Base-by-base conservation (phyloP, 805 yeast genomes). In the Metschnikowia amazonensis region DNA sequence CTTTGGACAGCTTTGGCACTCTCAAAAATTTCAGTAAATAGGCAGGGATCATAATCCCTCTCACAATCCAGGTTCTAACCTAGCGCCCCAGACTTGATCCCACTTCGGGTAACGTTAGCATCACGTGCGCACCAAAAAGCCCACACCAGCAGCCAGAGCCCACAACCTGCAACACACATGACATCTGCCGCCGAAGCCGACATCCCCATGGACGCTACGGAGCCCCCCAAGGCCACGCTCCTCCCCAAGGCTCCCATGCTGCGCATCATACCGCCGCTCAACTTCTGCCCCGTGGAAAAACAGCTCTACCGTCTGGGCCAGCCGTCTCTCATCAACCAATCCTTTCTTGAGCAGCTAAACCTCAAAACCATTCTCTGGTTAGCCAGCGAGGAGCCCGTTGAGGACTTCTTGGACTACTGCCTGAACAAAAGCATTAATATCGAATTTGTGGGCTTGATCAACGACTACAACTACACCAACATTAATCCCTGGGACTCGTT, bases 401-500 rank as follows among this genome's bases (percentile, higher is more conserved):
- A 92, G 58, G 86, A 83, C 41, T 79, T 94, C 52, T 67, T 89
- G 44, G 90, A 84, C 57, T 94, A 87, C 63, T 86, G 90, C 37
- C 87, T 84, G 48, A 77, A 74, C 18, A 75, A 84, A 55, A 76
- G 79, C 47, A 89, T 94, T 49, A 76, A 77, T 49, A 72, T 94
- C 37, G 92, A 86, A 63, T 94, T 88, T 63, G 84, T 88, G 31
- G 95, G 95, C 1, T 77, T 86, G 42, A 80, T 83, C 44, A 84
- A 88, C 23, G 95, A 89, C 52, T 64, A 56, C 50, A 54, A 62
- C 48, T 63, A 63, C 51, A 84, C 50, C 80, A 89, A 17, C 43
- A 55, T 70, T 37, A 89, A 90, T 59, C 97, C 98, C 2, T 92
- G 99, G 99, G 98, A 94, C 64, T 92, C 96, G 9, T 72, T 92